Conservation (phyloP, 257 asterid species). For the Scutellaria barbata region DNA sequence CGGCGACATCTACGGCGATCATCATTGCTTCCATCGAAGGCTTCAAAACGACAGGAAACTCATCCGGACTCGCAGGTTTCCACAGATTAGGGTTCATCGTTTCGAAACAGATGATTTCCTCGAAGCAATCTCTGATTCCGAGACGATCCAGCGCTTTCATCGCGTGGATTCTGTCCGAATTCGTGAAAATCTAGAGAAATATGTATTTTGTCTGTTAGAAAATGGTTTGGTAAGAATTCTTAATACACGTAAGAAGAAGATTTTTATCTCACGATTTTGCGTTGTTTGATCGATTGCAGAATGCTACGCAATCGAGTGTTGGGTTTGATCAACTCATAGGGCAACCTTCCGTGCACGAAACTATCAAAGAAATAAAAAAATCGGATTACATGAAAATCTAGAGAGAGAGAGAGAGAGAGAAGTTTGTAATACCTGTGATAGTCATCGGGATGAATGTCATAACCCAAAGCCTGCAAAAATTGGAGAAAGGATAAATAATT, state of each 20-base stretch:
- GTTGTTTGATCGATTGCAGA: conserved; percentile 63
- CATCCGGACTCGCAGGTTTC: conserved; percentile 49
- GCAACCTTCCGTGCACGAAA: conserved; percentile 89
- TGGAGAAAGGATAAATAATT: background rate
- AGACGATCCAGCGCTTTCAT: conserved; percentile 68
- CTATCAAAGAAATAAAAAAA: conserved; percentile 35
- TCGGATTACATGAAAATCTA: background rate
- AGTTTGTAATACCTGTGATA: conserved; percentile 69
- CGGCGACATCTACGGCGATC: conserved; percentile 64
- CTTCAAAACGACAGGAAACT: conserved; percentile 75
- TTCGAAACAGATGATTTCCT: conserved; percentile 77
- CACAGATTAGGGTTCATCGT: conserved; percentile 75
- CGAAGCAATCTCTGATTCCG: conserved; percentile 78
- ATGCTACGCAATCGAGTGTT: conserved; percentile 58
- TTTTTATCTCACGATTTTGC: conserved; percentile 65
- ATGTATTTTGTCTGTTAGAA: background rate
- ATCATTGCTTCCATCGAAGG: conserved; percentile 80
- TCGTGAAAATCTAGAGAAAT: conserved; percentile 72
- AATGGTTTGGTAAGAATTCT: too few species aligned
- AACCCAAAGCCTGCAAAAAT: conserved; percentile 66
- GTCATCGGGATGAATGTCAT: conserved; percentile 75
- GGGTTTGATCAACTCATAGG: conserved; percentile 74
- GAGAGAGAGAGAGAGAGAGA: background rate
- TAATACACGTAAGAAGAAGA: background rate
- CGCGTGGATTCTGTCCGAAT: conserved; percentile 76